A percentile compares a stretch with the other conserved stretches of the same genome.
Conservation (phyloP, 2,329 filamentous ascomycete genomes). For the Aspergillus sp. region DNA sequence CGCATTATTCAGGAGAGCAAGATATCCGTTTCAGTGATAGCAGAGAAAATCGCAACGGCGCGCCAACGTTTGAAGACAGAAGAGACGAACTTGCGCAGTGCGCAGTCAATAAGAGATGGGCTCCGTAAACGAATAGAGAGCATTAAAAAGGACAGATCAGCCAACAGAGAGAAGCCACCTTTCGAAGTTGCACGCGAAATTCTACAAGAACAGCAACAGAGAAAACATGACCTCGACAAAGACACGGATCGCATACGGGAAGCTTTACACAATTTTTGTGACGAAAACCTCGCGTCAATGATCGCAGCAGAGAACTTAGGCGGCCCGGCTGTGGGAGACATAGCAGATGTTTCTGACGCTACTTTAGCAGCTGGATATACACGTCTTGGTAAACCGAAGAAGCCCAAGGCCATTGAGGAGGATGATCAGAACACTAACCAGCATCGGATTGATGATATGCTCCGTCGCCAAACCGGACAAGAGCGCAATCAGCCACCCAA, state of each 20-base stretch:
- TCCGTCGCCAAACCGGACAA: constrained; percentile 42
- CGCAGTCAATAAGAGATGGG: constrained; percentile 50
- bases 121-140: constrained; percentile 62
- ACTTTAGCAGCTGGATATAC: constrained; percentile 59
- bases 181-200: constrained; percentile 67
- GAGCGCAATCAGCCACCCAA: constrained; percentile 36
- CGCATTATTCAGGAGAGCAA: constrained; percentile 68
- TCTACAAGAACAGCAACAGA: constrained; percentile 63
- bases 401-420: constrained; percentile 36
- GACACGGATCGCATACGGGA: constrained; percentile 66
- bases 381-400: constrained; percentile 53
- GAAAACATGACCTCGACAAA: constrained; percentile 63
- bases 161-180: constrained; percentile 62
- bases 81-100: constrained; percentile 53
- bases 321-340: constrained; percentile 78
- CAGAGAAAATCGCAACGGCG: constrained; percentile 44
- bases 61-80: constrained; percentile 50
- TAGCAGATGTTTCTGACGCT: constrained; percentile 66
- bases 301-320: constrained; percentile 82
- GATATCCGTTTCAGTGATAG: constrained; percentile 56
- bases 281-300: constrained; percentile 71
- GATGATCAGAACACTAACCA: constrained; percentile 44
- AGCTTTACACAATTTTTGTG: constrained; percentile 71
- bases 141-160: constrained; percentile 62
- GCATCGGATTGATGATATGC: constrained; percentile 57